Conservation (phyloP, 1,284 basidiomycete genomes). For the Pseudozyma pruni region DNA sequence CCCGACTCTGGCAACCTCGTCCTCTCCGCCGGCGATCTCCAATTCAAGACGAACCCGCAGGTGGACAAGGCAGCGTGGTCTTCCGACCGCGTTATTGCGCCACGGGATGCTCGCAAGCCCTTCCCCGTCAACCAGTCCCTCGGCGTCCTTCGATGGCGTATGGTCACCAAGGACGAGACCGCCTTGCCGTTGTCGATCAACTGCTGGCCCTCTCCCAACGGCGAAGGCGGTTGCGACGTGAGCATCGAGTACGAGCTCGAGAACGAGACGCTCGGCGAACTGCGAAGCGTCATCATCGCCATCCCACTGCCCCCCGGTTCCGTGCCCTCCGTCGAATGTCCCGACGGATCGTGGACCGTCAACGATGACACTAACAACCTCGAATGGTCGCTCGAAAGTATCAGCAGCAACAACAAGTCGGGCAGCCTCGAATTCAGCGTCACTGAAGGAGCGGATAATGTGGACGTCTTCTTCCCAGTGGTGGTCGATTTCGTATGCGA, state of each 20-base stretch:
- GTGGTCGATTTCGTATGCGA: conserved; percentile 81
- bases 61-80: conserved; percentile 85
- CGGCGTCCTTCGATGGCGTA: conserved; percentile 86
- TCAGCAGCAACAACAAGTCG: conserved; percentile 71
- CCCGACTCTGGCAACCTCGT: conserved; percentile 71
- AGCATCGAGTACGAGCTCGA: conserved; percentile 98
- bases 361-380: conserved; percentile 82
- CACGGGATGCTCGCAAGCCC: conserved; percentile 82
- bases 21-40: conserved; percentile 76
- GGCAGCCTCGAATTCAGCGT: conserved; percentile 83
- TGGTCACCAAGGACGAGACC: conserved; percentile 89
- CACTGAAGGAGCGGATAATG: conserved; percentile 77
- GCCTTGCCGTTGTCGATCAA: conserved; percentile 91
- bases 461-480: conserved; percentile 91
- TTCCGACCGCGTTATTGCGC: conserved; percentile 76
- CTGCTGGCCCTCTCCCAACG: conserved; percentile 92
- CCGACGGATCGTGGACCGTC: conserved; percentile 82
- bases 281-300: conserved; percentile 86
- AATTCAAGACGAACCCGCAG: conserved; percentile 95
- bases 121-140: conserved; percentile 89
- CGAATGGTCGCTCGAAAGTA: conserved; percentile 80
- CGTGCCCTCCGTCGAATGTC: conserved; percentile 77
- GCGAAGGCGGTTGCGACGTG: conserved; percentile 81
- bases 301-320: conserved; percentile 91
- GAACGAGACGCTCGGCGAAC: conserved; percentile 72